Evolutionary conservation across 1,284 basidiomycete species (phyloP).

Genomic region (Paramarasmius palmivorus): DNA sequence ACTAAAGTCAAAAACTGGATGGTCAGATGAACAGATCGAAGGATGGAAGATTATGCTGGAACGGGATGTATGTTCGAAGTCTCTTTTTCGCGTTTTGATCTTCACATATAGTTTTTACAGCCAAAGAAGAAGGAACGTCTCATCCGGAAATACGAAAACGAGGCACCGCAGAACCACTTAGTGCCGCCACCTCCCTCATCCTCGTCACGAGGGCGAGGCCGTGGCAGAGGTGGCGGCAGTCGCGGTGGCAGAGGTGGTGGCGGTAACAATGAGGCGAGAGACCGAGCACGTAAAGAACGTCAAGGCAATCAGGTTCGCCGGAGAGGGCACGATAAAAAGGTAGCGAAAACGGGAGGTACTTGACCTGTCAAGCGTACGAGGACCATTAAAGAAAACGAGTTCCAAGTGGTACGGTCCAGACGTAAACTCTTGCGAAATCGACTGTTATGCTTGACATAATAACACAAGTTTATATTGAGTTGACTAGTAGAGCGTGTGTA

Average conservation of each 20-base stretch:
- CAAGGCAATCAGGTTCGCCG: not conserved
- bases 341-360: not conserved
- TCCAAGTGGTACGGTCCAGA: no score
- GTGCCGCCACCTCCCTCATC: slow-evolving; percentile 7
- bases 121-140: slow-evolving; percentile 71
- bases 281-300: slow-evolving; percentile 1
- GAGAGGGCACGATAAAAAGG: not conserved
- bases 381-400: no score
- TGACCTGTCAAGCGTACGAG: no score
- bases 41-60: slow-evolving; percentile 90
- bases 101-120: slow-evolving; percentile 32
- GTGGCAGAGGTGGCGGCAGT: slow-evolving; percentile 13
- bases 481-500: no score
- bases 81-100: slow-evolving; percentile 2
- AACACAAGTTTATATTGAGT: no score
- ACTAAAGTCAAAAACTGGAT: slow-evolving; percentile 71
- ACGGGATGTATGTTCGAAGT: slow-evolving; percentile 65
- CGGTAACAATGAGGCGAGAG: slow-evolving; percentile 12
- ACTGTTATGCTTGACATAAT: no score
- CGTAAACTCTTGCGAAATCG: no score
- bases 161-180: slow-evolving; percentile 9
- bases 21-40: slow-evolving; percentile 81
- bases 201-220: not conserved
- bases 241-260: slow-evolving; percentile 24
- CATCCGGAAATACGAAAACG: slow-evolving; percentile 66